Conservation (phyloP, 2,329 filamentous ascomycete species). For the Aspergillus tubingensis region DNA sequence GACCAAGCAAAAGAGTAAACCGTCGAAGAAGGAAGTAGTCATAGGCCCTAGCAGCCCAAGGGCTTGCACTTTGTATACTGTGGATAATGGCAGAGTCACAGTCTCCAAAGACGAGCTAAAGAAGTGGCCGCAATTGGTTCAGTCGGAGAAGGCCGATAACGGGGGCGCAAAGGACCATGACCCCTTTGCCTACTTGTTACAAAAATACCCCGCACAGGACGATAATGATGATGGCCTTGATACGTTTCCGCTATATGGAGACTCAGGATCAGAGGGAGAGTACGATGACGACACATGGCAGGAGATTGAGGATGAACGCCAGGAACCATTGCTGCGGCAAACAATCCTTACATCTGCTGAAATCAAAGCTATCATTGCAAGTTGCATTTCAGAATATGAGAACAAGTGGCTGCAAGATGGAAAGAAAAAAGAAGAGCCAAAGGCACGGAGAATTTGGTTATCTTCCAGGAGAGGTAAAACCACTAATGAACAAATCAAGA, state of each 20-base stretch:
- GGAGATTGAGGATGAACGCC: slow-evolving; percentile 62
- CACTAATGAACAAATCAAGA: slow-evolving; percentile 47
- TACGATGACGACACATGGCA: slow-evolving; percentile 62
- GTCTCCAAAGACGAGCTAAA: slow-evolving; percentile 30
- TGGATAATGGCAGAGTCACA: slow-evolving; percentile 24
- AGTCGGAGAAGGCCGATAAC: neutral
- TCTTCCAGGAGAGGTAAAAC: slow-evolving; percentile 50
- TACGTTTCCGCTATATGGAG: slow-evolving; percentile 55
- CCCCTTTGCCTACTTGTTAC: slow-evolving; percentile 39
- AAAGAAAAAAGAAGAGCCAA: slow-evolving; percentile 56
- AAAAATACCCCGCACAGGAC: slow-evolving; percentile 44
- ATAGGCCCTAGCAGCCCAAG: slow-evolving; percentile 14
- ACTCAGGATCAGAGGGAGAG: slow-evolving; percentile 55
- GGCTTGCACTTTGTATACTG: slow-evolving; percentile 35
- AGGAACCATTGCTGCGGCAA: slow-evolving; percentile 21
- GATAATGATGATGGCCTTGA: slow-evolving; percentile 46
- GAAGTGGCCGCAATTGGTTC: slow-evolving; percentile 31
- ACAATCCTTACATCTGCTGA: slow-evolving; percentile 48
- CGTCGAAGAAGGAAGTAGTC: slow-evolving; percentile 11
- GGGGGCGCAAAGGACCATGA: slow-evolving; percentile 11
- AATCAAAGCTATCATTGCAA: slow-evolving; percentile 56
- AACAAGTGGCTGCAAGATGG: slow-evolving; percentile 61
- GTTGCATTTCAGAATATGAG: slow-evolving; percentile 55
- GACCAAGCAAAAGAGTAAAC: neutral
- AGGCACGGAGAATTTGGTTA: slow-evolving; percentile 65